Evolutionary conservation across 306 rosid genomes (phyloP).

Genomic region (Rosa chinensis): DNA sequence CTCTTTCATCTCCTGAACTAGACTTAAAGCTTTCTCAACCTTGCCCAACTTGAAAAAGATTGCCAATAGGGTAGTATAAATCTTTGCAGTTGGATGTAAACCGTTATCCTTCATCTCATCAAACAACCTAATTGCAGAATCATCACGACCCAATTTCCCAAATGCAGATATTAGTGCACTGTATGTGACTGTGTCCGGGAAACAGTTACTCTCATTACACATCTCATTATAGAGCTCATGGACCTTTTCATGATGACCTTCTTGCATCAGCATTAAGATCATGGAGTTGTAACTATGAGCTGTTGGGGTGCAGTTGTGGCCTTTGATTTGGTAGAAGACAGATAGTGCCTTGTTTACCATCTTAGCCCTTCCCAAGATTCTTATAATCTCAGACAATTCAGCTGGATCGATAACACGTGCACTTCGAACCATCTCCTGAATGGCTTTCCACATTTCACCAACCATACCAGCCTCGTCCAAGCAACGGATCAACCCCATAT

Average conservation of each 20-base stretch:
- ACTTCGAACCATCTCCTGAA: slow-evolving; percentile 78
- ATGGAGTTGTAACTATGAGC: slow-evolving; percentile 63
- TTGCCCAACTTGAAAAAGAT: slow-evolving; percentile 62
- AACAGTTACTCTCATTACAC: slow-evolving; percentile 68
- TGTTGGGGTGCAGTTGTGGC: slow-evolving; percentile 71
- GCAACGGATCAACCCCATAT: slow-evolving; percentile 70
- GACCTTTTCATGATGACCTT: slow-evolving; percentile 77
- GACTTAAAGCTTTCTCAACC: slow-evolving; percentile 63
- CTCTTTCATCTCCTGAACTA: slow-evolving; percentile 69
- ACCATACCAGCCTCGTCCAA: slow-evolving; percentile 57
- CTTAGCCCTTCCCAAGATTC: slow-evolving; percentile 71
- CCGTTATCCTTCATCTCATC: slow-evolving; percentile 92
- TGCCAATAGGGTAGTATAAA: slow-evolving; percentile 67
- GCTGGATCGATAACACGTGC: slow-evolving; percentile 47
- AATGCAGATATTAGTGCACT: slow-evolving; percentile 72
- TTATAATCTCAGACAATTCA: slow-evolving; percentile 70
- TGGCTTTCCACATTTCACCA: slow-evolving; percentile 79
- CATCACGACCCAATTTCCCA: slow-evolving; percentile 66
- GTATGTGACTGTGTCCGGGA: slow-evolving; percentile 80
- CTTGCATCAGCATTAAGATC: slow-evolving; percentile 83
- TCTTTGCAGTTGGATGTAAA: slow-evolving; percentile 71
- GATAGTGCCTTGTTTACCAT: slow-evolving; percentile 84
- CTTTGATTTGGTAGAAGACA: slow-evolving; percentile 72
- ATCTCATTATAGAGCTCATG: slow-evolving; percentile 91
- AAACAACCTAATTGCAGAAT: slow-evolving; percentile 68